These are phyloP conservation scores for Aspergillus glaucus DNA, from an alignment of 2,329 filamentous ascomycete genomes.

Conservation along the genomic window DNA sequence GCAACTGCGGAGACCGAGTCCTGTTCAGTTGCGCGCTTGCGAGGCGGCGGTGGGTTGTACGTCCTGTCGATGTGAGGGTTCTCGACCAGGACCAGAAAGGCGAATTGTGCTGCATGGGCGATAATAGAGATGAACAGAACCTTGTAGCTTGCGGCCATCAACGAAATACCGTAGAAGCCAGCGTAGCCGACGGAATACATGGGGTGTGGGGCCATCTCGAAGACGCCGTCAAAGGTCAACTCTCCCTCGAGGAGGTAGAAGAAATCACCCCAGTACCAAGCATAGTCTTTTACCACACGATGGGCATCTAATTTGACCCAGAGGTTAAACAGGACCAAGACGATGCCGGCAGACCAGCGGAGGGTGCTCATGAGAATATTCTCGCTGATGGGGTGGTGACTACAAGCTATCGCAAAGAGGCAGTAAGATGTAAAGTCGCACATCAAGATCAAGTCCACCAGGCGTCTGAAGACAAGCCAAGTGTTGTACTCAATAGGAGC, in stretches of 20 bases:
- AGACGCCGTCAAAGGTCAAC: slow-evolving; percentile 95
- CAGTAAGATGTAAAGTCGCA: slow-evolving; percentile 98
- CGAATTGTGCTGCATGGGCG: slow-evolving; percentile 89
- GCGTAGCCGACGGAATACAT: slow-evolving; percentile 99
- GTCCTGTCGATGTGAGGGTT: slow-evolving; percentile 98
- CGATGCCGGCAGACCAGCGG: slow-evolving; percentile 73
- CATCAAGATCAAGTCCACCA: slow-evolving; percentile 97
- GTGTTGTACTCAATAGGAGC: slow-evolving; percentile 98
- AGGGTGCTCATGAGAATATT: slow-evolving; percentile 59
- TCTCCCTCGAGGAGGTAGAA: slow-evolving; percentile 98
- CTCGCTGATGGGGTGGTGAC: slow-evolving; percentile 67
- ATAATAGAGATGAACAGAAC: slow-evolving; percentile 95
- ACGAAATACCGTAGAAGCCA: slow-evolving; percentile 95
- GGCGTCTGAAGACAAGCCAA: slow-evolving; percentile 90
- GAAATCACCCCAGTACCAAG: slow-evolving; percentile 99
- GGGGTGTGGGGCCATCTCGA: slow-evolving; percentile 96
- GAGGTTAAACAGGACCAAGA: slow-evolving; percentile 84
- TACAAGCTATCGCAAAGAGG: slow-evolving; percentile 87
- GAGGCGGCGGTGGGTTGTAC: slow-evolving; percentile 81
- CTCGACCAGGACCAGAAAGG: slow-evolving; percentile 85
- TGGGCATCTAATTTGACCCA: slow-evolving; percentile 99
- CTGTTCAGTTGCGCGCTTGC: slow-evolving; percentile 42
- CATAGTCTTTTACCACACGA: slow-evolving; percentile 95
- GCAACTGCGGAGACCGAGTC: slow-evolving; percentile 21
- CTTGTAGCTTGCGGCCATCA: slow-evolving; percentile 97